Evolutionary conservation across 345 rosid species (phyloP).

Genomic region (Jatropha curcas): DNA sequence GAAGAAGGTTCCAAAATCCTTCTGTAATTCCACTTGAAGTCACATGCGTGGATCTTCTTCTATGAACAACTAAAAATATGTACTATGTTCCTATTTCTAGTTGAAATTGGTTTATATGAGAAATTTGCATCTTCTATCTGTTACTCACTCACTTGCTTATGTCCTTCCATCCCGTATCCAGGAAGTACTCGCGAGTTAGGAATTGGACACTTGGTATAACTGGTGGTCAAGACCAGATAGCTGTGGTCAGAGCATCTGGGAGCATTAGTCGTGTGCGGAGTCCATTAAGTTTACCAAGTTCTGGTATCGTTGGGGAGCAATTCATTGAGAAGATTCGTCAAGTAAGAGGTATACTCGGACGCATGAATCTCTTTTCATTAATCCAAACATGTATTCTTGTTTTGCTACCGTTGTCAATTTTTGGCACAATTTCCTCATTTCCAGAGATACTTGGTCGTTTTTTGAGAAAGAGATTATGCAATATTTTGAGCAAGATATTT

Average conservation of each 20-base stretch:
- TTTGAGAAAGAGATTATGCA: neutral
- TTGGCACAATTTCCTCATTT: neutral
- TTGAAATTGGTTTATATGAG: no score
- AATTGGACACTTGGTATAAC: slow-evolving; percentile 89
- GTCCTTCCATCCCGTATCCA: slow-evolving; percentile 30
- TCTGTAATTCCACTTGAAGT: neutral
- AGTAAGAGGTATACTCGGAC: slow-evolving; percentile 63
- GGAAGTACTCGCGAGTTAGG: slow-evolving; percentile 80
- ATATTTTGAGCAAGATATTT: neutral
- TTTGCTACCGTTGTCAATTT: neutral
- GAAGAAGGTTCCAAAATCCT: neutral
- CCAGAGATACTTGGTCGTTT: neutral
- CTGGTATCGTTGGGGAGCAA: slow-evolving; percentile 75
- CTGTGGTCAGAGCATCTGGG: slow-evolving; percentile 90
- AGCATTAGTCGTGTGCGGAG: slow-evolving; percentile 80
- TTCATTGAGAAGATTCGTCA: slow-evolving; percentile 79
- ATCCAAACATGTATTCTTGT: neutral
- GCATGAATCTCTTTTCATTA: neutral
- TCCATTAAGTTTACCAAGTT: slow-evolving; percentile 65
- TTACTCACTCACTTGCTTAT: no score
- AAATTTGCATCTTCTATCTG: no score
- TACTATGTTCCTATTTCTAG: neutral
- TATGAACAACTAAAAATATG: neutral
- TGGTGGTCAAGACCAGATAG: slow-evolving; percentile 77
- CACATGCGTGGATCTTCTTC: neutral